Percentiles rank a stretch among this genome's conserved stretches.
Evolutionary conservation across 2,329 filamentous ascomycete species (phyloP).

Genomic region (Volutella citrinella): DNA sequence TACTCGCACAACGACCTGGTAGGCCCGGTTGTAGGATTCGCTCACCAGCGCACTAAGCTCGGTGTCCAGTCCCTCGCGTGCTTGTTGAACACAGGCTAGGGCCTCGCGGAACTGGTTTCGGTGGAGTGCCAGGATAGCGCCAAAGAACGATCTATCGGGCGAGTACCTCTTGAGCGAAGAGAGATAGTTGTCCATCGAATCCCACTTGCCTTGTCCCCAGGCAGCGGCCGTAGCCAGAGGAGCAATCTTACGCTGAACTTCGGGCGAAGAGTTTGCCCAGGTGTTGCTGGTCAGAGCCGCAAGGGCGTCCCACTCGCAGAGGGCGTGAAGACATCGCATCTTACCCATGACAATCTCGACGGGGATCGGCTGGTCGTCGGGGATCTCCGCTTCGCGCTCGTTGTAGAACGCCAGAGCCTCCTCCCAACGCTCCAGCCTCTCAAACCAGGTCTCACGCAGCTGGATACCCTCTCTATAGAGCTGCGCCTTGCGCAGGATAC

Average conservation of each 20-base stretch:
- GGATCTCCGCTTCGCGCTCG: constrained; percentile 72
- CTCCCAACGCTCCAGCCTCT: constrained; percentile 97
- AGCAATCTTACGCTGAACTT: constrained; percentile 87
- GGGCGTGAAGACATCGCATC: constrained; percentile 95
- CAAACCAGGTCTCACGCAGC: constrained; percentile 97
- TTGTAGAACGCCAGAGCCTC: constrained; percentile 92
- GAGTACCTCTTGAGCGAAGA: constrained; percentile 92
- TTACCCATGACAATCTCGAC: constrained; percentile 99
- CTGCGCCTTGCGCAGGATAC: constrained; percentile 93
- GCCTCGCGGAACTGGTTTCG: constrained; percentile 94
- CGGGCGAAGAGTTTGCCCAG: constrained; percentile 84
- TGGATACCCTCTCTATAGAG: constrained; percentile 91
- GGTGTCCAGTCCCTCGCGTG: constrained; percentile 88
- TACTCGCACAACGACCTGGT: constrained; percentile 95
- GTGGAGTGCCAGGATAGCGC: constrained; percentile 90
- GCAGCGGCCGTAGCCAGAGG: constrained; percentile 92
- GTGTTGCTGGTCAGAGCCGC: constrained; percentile 87
- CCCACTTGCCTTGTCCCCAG: constrained; percentile 96
- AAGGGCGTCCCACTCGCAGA: constrained; percentile 95
- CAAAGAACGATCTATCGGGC: constrained; percentile 95
- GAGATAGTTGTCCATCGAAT: constrained; percentile 96
- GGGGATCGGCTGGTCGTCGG: constrained; percentile 54
- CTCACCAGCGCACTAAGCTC: constrained; percentile 95
- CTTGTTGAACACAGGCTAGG: constrained; percentile 83
- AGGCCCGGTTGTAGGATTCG: constrained; percentile 96